Percentiles rank a stretch among this genome's conserved stretches.
Conservation (phyloP, 208 protist genomes). For the Acanthamoeba healyi region DNA sequence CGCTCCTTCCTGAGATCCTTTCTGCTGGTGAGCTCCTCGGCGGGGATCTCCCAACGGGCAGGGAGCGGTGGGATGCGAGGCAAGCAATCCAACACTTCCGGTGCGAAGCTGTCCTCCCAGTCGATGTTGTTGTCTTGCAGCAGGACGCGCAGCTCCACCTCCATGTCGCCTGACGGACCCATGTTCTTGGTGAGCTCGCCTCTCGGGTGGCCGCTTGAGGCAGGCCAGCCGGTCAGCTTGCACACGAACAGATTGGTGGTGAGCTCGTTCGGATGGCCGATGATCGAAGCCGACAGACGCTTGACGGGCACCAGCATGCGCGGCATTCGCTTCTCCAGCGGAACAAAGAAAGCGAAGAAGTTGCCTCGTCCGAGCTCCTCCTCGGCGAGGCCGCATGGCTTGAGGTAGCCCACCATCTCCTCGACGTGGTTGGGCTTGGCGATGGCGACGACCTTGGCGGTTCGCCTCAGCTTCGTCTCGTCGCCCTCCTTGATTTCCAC, state of each 20-base stretch:
- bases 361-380: conserved; percentile 78
- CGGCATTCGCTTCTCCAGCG: conserved; percentile 66
- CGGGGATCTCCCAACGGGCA: conserved; percentile 81
- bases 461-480: conserved; percentile 46
- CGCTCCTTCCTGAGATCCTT: conserved; percentile 86
- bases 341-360: conserved; percentile 71
- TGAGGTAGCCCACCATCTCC: conserved; percentile 77
- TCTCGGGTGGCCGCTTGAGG: conserved; percentile 49
- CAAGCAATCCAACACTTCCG: conserved; percentile 74
- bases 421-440: conserved; percentile 74
- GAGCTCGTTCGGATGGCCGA: conserved; percentile 66
- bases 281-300: conserved; percentile 36
- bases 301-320: conserved; percentile 62
- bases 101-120: conserved; percentile 78
- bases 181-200: conserved; percentile 79
- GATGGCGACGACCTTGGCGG: conserved; percentile 79
- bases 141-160: conserved; percentile 90
- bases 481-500: conserved; percentile 12
- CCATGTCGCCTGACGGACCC: conserved; percentile 89
- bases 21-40: conserved; percentile 82
- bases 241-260: conserved; percentile 75
- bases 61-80: neutral
- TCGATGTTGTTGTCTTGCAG: conserved; percentile 88
- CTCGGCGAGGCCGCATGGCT: conserved; percentile 72
- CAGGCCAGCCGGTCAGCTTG: conserved; percentile 75